Percentiles rank a stretch among this genome's conserved stretches.
These are phyloP conservation scores for Alopecurus myosuroides DNA, from an alignment of 176 grass and related monocot species.

Conservation along the genomic window DNA sequence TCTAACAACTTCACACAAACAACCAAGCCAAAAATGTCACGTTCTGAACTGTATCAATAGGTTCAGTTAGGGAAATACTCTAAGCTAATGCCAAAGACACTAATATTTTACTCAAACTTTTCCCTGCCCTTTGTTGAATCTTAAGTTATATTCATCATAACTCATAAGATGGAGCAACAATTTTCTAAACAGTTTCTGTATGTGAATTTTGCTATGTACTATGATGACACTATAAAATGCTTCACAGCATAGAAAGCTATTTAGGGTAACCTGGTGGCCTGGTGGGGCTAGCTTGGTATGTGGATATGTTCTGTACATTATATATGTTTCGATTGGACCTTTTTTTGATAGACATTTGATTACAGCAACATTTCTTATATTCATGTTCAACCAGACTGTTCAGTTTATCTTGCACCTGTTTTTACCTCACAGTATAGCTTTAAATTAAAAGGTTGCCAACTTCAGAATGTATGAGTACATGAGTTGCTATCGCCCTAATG, in stretches of 20 bases:
- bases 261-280: not conserved
- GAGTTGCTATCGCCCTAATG: not conserved
- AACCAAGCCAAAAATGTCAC: too few species aligned
- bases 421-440: not conserved
- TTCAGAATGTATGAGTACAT: not conserved
- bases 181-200: not conserved
- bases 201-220: constrained; percentile 3
- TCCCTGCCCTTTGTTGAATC: constrained; percentile 8
- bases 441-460: not conserved
- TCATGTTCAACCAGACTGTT: constrained; percentile 10
- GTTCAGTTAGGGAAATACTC: too few species aligned
- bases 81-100: too few species aligned
- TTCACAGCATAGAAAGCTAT: not conserved
- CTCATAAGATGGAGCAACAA: not conserved
- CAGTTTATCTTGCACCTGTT: not conserved
- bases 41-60: too few species aligned
- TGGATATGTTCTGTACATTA: not conserved
- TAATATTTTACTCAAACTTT: too few species aligned
- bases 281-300: not conserved
- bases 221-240: not conserved
- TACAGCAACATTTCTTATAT: constrained; percentile 6
- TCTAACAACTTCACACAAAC: too few species aligned
- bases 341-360: not conserved
- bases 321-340: not conserved
- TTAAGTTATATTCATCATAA: not conserved